Conservation (phyloP, 768 basidiomycete genomes). For the Clathrus columnatus region DNA sequence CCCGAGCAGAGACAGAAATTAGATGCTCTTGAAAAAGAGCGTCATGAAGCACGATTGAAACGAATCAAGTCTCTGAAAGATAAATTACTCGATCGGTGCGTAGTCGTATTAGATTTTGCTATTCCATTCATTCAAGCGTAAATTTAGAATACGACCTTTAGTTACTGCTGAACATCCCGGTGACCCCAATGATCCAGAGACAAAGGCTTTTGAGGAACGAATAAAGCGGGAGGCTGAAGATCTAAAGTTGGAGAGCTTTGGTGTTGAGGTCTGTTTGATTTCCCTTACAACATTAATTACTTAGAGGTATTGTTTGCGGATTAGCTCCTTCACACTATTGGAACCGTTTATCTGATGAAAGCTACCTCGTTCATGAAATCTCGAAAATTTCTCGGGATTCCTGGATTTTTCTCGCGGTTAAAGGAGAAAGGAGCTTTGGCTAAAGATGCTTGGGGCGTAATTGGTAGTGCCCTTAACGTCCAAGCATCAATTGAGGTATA, state of each 20-base stretch:
- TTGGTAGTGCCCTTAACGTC: slow-evolving; percentile 62
- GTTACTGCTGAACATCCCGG: slow-evolving; percentile 85
- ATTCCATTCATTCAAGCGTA: background rate
- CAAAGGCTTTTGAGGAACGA: slow-evolving; percentile 61
- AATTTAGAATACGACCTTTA: slow-evolving; percentile 57
- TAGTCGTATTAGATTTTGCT: slow-evolving; percentile 1
- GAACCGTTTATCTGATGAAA: slow-evolving; percentile 88
- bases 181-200: slow-evolving; percentile 75
- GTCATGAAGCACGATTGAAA: slow-evolving; percentile 68
- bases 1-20: slow-evolving; percentile 83
- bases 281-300: background rate
- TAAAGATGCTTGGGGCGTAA: slow-evolving; percentile 95
- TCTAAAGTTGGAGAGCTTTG: slow-evolving; percentile 94
- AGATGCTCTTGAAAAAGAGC: slow-evolving; percentile 71
- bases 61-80: slow-evolving; percentile 65
- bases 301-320: background rate
- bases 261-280: slow-evolving; percentile 64
- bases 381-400: slow-evolving; percentile 82
- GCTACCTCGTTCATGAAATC: slow-evolving; percentile 87
- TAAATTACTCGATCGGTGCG: slow-evolving; percentile 67
- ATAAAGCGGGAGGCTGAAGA: slow-evolving; percentile 86
- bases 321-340: slow-evolving; percentile 83
- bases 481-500: slow-evolving; percentile 8
- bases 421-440: slow-evolving; percentile 91
- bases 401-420: slow-evolving; percentile 86